These are phyloP conservation scores for Mariannaea sp. DNA, from an alignment of 2,329 filamentous ascomycete genomes.

Conservation along the genomic window DNA sequence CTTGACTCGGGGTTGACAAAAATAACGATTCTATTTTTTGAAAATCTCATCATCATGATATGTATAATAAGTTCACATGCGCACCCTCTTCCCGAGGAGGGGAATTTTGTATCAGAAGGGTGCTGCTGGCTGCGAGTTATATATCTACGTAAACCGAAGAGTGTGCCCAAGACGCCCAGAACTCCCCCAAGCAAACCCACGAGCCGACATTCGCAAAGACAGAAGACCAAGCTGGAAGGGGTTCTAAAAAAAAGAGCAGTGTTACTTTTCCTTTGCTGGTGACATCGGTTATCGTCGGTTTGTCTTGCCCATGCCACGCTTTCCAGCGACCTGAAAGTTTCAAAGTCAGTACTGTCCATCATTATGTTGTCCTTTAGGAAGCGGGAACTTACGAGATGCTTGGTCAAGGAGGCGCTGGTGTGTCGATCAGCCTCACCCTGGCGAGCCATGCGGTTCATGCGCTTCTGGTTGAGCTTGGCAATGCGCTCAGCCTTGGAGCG, in stretches of 20 bases:
- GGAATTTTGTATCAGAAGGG: conserved; percentile 8
- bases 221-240: conserved; percentile 29
- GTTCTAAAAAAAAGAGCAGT: conserved; percentile 26
- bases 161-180: conserved; percentile 33
- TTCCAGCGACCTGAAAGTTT: conserved; percentile 72
- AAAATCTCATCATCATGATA: conserved; percentile 35
- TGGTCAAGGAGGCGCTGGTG: conserved; percentile 76
- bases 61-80: conserved; percentile 24
- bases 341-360: conserved; percentile 16
- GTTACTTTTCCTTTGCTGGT: conserved; percentile 28
- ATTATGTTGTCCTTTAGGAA: neutral
- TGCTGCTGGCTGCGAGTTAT: conserved; percentile 31
- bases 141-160: conserved; percentile 30
- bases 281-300: conserved; percentile 60
- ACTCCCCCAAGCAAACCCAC: conserved; percentile 38
- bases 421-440: conserved; percentile 97
- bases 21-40: too few species aligned
- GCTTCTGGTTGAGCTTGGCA: conserved; percentile 90
- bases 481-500: conserved; percentile 83
- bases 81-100: conserved; percentile 5
- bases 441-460: conserved; percentile 97
- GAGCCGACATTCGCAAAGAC: conserved; percentile 29
- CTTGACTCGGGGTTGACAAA: conserved; percentile 9
- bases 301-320: conserved; percentile 92
- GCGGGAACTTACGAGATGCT: conserved; percentile 78